Conservation (phyloP, 371 early-diverging fungal species). For the Mortierella sp. region DNA sequence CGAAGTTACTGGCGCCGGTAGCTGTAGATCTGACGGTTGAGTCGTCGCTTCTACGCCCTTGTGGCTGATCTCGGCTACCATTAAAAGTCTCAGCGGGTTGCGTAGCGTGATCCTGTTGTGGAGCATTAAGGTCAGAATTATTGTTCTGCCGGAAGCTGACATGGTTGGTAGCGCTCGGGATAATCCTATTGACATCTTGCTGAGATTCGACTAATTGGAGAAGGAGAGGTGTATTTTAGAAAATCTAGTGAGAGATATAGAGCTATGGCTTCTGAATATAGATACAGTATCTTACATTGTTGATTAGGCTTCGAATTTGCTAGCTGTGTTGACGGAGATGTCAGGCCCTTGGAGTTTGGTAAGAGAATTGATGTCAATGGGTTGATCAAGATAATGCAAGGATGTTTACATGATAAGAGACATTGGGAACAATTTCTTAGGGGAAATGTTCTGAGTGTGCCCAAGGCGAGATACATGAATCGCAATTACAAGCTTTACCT, state of each 20-base stretch:
- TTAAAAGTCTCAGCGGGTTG: too few relatives aligned
- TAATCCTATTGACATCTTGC: not conserved
- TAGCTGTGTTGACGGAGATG: not conserved
- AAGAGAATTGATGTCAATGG: conserved; percentile 8
- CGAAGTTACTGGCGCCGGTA: not conserved
- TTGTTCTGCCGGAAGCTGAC: not conserved
- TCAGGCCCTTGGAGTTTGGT: conserved; percentile 1
- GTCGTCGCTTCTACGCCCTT: not conserved
- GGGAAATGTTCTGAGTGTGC: not conserved
- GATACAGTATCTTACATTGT: not conserved
- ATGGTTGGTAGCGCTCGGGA: not conserved
- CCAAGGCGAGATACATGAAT: not conserved
- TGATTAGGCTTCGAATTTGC: not conserved
- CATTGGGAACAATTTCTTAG: not conserved
- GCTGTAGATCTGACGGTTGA: not conserved
- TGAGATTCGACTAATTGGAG: not conserved
- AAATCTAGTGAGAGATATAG: not conserved
- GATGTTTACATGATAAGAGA: not conserved
- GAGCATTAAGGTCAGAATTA: not conserved
- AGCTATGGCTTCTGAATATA: not conserved
- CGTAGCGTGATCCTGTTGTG: too few relatives aligned
- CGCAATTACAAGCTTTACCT: conserved; percentile 18
- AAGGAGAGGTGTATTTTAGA: not conserved
- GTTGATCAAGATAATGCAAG: not conserved
- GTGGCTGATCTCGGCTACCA: not conserved